Evolutionary conservation across 352 stramenopile species (phyloP).

Genomic region (Globisporangium carolinianum): DNA sequence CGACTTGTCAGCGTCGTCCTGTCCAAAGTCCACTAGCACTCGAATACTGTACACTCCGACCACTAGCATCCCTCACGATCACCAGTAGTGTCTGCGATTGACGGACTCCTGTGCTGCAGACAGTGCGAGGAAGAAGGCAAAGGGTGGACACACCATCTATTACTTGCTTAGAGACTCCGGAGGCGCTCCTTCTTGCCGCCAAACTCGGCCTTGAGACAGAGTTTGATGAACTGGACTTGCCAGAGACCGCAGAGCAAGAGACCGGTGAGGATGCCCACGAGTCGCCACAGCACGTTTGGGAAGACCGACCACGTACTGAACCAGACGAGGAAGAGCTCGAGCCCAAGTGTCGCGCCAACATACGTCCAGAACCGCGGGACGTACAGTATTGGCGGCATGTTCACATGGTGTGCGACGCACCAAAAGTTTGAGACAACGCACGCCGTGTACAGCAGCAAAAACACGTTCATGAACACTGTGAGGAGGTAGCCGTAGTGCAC

Average conservation of each 20-base stretch:
- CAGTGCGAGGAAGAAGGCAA: no score
- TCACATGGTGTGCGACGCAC: conserved; percentile 35
- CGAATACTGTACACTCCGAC: no score
- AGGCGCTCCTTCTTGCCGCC: conserved; percentile 74
- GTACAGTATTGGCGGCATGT: conserved; percentile 68
- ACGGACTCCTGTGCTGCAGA: background rate
- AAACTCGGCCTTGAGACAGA: conserved; percentile 64
- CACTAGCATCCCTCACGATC: no score
- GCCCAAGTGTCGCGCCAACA: conserved; percentile 29
- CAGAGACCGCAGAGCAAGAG: conserved; percentile 49
- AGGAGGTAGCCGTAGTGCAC: conserved; percentile 71
- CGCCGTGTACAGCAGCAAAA: conserved; percentile 67
- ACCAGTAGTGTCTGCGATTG: background rate
- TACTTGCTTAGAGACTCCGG: conserved; percentile 42
- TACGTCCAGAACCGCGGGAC: conserved; percentile 67
- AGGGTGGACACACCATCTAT: no score
- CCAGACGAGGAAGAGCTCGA: conserved; percentile 71
- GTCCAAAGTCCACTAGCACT: no score
- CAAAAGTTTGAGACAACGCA: conserved; percentile 82
- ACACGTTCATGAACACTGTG: conserved; percentile 75
- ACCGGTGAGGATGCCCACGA: conserved; percentile 50
- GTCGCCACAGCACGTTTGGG: conserved; percentile 64
- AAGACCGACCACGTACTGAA: conserved; percentile 78
- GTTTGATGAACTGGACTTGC: conserved; percentile 67
- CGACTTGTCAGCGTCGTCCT: no score